A percentile compares a stretch with the other conserved stretches of the same genome.
Conservation (phyloP, 331 rosid species). For the Acacia concinna region DNA sequence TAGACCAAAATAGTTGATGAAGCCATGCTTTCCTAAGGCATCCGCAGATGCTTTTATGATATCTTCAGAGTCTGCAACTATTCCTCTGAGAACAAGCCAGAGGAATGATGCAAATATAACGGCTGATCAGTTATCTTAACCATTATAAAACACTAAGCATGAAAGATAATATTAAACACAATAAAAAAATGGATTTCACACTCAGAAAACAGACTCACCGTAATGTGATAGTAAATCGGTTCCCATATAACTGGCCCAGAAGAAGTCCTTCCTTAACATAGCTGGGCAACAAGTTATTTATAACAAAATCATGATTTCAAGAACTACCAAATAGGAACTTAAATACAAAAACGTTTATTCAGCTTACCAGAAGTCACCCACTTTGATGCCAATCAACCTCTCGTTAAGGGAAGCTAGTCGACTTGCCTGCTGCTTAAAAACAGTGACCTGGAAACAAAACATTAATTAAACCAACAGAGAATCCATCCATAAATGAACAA, state of each 20-base stretch:
- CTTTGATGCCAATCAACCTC: conserved; percentile 84
- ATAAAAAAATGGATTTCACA: conserved; percentile 23
- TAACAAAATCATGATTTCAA: conserved; percentile 19
- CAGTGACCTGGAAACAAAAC: conserved; percentile 71
- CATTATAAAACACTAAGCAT: conserved; percentile 1
- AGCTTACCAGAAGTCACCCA: conserved; percentile 90
- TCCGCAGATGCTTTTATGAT: conserved; percentile 74
- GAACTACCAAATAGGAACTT: conserved; percentile 4
- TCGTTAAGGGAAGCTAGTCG: conserved; percentile 83
- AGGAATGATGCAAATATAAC: conserved; percentile 21
- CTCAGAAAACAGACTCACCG: conserved; percentile 54
- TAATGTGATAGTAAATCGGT: conserved; percentile 79
- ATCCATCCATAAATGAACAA: conserved; percentile 18
- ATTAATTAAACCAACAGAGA: conserved; percentile 30
- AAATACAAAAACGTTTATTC: conserved; percentile 23
- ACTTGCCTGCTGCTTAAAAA: conserved; percentile 75
- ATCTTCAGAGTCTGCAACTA: conserved; percentile 88
- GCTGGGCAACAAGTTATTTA: conserved; percentile 49
- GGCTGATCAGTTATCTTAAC: conserved; percentile 26
- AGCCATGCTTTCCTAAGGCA: conserved; percentile 79
- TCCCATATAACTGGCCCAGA: conserved; percentile 93
- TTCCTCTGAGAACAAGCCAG: conserved; percentile 69
- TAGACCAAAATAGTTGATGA: conserved; percentile 94
- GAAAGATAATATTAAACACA: conserved; percentile 2
- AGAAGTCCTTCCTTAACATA: conserved; percentile 81